Evolutionary conservation across 139 green algal genomes (phyloP).

Genomic region (Asterochloris sp.): DNA sequence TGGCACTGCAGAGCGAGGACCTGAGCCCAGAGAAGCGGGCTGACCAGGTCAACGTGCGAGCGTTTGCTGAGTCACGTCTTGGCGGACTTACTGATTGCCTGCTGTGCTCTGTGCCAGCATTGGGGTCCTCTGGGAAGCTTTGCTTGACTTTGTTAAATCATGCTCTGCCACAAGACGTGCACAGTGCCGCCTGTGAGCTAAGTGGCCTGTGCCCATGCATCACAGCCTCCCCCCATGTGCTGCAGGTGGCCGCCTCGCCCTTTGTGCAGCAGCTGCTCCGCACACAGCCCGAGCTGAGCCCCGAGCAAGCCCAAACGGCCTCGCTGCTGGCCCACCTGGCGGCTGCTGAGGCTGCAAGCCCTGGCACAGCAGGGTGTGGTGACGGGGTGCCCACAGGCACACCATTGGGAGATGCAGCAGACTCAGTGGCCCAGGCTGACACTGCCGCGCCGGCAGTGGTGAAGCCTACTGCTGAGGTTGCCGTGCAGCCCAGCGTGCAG

Average conservation of each 20-base stretch:
- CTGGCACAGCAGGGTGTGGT: neutral
- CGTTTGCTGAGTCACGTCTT: too few species aligned
- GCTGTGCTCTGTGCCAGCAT: neutral
- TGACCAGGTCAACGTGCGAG: too few species aligned
- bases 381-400: too few species aligned
- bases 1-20: conserved; percentile 4
- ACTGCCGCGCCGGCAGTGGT: neutral
- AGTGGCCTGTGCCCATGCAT: neutral
- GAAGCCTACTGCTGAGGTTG: neutral
- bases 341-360: neutral
- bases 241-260: neutral
- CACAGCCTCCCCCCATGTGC: neutral
- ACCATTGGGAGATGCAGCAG: neutral
- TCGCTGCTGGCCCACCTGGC: neutral
- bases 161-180: too few species aligned
- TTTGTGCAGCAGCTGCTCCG: conserved; percentile 15
- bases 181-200: too few species aligned
- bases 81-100: too few species aligned
- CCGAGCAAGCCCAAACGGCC: neutral
- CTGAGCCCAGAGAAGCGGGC: too few species aligned
- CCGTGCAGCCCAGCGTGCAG: too few species aligned
- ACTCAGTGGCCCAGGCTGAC: neutral
- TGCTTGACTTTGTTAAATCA: neutral
- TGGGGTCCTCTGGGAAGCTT: neutral
- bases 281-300: conserved; percentile 8